phyloP scores from a whole-genome alignment of 768 basidiomycete genomes.

The Pleurotus tuber-regium region DNA sequence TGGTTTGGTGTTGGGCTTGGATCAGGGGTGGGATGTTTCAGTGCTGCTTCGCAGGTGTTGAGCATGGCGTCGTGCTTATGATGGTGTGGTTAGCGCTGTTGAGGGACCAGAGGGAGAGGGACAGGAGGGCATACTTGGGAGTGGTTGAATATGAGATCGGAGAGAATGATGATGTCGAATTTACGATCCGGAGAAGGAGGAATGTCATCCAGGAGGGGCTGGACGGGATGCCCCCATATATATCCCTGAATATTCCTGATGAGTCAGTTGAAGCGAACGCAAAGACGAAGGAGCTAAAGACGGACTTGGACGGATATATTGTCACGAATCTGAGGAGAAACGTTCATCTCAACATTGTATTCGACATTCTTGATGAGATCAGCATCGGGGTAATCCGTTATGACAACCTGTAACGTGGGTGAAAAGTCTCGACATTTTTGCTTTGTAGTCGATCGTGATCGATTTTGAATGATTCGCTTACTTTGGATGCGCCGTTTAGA shows the following conservation, averaged over 20 bases:
- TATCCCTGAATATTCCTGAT: constrained; percentile 66
- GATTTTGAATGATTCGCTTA: constrained; percentile 24
- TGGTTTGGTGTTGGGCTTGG: neutral
- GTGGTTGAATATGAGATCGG: constrained; percentile 94
- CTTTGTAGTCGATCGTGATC: neutral
- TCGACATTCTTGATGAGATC: constrained; percentile 72
- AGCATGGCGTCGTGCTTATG: constrained; percentile 79
- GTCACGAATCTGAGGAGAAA: constrained; percentile 31
- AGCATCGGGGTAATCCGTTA: constrained; percentile 92
- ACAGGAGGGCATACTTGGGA: constrained; percentile 70
- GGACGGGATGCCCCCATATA: constrained; percentile 70
- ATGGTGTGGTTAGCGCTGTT: neutral
- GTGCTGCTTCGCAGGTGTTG: constrained; percentile 58
- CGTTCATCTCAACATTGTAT: constrained; percentile 64
- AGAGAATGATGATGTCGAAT: constrained; percentile 85
- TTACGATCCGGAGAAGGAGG: constrained; percentile 16
- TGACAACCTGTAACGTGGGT: constrained; percentile 53
- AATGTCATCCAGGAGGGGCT: constrained; percentile 36
- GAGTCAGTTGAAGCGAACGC: neutral
- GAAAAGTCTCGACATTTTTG: neutral
- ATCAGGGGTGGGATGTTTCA: constrained; percentile 18
- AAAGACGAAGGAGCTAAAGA: neutral
- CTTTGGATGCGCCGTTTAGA: constrained; percentile 68
- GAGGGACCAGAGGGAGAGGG: neutral
- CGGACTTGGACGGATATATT: constrained; percentile 28